phyloP scores from a whole-genome alignment of 2,329 filamentous ascomycete species.

The Epichloe amarillans region DNA sequence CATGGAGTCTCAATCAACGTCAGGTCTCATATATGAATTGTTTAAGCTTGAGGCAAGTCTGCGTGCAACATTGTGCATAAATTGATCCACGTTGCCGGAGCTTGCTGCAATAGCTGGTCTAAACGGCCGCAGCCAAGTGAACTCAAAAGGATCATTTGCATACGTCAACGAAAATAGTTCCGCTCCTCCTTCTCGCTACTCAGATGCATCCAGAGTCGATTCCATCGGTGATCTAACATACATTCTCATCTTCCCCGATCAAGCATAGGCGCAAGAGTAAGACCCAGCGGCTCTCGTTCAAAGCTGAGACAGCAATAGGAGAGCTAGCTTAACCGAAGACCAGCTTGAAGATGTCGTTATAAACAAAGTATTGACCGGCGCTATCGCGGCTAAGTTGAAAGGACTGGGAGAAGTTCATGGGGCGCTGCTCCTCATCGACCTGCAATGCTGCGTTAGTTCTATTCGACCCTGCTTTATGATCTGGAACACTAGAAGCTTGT shows the following conservation, averaged over 20 bases:
- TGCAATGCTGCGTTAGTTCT: slow-evolving; percentile 21
- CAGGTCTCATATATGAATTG: not conserved
- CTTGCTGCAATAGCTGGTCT: not conserved
- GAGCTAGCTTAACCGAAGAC: slow-evolving; percentile 44
- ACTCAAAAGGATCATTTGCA: not conserved
- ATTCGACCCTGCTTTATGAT: not conserved
- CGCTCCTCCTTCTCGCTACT: slow-evolving; percentile 2
- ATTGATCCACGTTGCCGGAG: too few relatives aligned
- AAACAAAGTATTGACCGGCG: slow-evolving; percentile 65
- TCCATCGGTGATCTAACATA: not conserved
- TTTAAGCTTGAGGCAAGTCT: not conserved
- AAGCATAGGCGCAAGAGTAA: not conserved
- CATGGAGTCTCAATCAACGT: not conserved
- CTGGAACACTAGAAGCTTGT: not conserved
- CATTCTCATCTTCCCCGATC: not conserved
- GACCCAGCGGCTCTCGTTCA: not conserved
- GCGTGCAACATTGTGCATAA: not conserved
- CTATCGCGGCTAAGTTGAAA: slow-evolving; percentile 71
- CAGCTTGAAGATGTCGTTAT: slow-evolving; percentile 92
- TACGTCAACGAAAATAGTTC: not conserved
- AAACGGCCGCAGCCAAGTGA: not conserved
- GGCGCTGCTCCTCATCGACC: slow-evolving; percentile 75
- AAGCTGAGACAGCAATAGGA: not conserved
- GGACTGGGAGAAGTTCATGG: slow-evolving; percentile 81
- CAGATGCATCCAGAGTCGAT: not conserved